Evolutionary conservation across 176 grass and related monocot species (phyloP).

Genomic region (Typha latifolia): DNA sequence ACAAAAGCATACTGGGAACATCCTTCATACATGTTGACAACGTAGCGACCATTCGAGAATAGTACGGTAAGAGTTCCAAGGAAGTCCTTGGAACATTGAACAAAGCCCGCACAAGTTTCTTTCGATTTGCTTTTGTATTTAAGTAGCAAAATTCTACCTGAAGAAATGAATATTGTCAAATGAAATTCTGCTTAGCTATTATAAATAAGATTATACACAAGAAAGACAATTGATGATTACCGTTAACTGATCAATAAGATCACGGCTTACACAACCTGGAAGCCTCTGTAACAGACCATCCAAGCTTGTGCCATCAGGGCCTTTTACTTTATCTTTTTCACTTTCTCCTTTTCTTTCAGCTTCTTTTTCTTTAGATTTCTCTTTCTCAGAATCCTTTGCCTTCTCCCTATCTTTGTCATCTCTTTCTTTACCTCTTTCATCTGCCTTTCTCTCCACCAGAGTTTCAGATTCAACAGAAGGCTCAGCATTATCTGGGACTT

Average conservation of each 20-base stretch:
- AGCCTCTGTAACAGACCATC: constrained; percentile 78
- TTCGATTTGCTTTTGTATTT: constrained; percentile 92
- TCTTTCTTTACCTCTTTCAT: constrained; percentile 46
- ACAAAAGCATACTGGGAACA: constrained; percentile 70
- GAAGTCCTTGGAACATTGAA: constrained; percentile 91
- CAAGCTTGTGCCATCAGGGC: constrained; percentile 66
- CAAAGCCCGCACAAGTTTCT: constrained; percentile 79
- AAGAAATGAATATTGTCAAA: constrained; percentile 20
- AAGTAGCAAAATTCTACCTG: constrained; percentile 99
- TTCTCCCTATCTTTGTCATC: constrained; percentile 78
- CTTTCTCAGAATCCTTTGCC: constrained; percentile 63
- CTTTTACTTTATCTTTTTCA: constrained; percentile 91
- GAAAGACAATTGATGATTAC: constrained; percentile 26
- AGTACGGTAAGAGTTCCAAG: constrained; percentile 90
- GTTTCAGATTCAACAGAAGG: constrained; percentile 43
- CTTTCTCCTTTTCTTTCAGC: constrained; percentile 70
- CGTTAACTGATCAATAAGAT: constrained; percentile 96
- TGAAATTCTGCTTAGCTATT: neutral
- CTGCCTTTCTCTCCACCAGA: constrained; percentile 46
- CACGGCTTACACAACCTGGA: constrained; percentile 90
- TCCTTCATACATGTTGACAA: constrained; percentile 93
- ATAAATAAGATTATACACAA: constrained; percentile 11
- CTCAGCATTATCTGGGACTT: constrained; percentile 44
- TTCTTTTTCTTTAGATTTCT: constrained; percentile 73
- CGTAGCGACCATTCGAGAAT: constrained; percentile 90